Base-by-base conservation (phyloP, 2,329 filamentous ascomycete genomes). In the Aspergillus novoparasiticus region DNA sequence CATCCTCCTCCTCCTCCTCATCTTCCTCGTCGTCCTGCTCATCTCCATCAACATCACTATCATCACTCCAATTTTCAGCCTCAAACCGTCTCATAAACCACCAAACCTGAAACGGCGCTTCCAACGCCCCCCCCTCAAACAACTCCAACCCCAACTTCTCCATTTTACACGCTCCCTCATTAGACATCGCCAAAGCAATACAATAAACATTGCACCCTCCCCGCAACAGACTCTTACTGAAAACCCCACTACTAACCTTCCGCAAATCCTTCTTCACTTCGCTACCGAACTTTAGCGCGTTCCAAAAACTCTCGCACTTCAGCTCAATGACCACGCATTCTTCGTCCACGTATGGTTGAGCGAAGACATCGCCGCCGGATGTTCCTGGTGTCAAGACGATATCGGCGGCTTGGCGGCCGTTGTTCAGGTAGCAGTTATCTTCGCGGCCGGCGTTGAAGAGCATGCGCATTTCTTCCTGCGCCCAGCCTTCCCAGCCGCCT, bases 401-500 rank as follows among this genome's bases (percentile, higher is more conserved):
- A 21, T 56, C 53, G 19, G 32, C 32, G 2, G 53, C 53, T 26
- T 39, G 14, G 23, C 26, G 21, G 10, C 12, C 12, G 53, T 26
- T 41, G 6, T 56, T 39, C 53, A 21, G 32, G 12, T 55, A 55
- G 53, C 53, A 56, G 34, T 56, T 56, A 6, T 41, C 53, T 23
- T 55, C 53, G n/a, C 32, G 53, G 53, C 53, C 53, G 10, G 53
- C 53, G 53, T 41, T 56, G 34, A 41, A 56, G 5, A 39, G 14
- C 34, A 56, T 19, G 3, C 39, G 53, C 53, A 41, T 23, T 14
- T 34, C 21, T 34, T 41, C 53, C 26, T 23, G 45, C 10, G 45
- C 45, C 45, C 45, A 48, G 45, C 45, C 45, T 19, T 48, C 45
- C 45, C 45, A 48, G 19, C n/a, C 45, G 1, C 45, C 45, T 48